Conservation (phyloP, 768 basidiomycete genomes). For the Saitozyma podzolica region DNA sequence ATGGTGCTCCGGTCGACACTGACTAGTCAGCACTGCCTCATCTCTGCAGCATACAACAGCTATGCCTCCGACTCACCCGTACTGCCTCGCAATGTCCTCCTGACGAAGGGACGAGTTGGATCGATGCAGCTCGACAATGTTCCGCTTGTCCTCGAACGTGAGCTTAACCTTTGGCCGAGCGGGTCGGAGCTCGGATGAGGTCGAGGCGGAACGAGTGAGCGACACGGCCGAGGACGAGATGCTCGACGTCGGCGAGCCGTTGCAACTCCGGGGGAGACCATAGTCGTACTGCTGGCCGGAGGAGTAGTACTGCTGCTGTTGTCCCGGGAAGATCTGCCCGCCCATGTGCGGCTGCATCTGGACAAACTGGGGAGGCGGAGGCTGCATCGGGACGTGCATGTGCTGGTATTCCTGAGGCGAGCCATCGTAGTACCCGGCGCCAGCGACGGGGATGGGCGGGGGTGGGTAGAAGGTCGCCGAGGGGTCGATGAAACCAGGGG, state of each 20-base stretch:
- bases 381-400: constrained; percentile 15
- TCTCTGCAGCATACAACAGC: no score
- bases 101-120: constrained; percentile 46
- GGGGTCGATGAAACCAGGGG: constrained; percentile 11
- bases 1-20: constrained; percentile 52
- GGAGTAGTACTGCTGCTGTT: constrained; percentile 6
- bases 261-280: constrained; percentile 30
- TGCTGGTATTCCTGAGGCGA: constrained; percentile 9
- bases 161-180: constrained; percentile 49
- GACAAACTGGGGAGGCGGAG: neutral
- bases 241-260: constrained; percentile 35
- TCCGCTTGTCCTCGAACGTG: constrained; percentile 49
- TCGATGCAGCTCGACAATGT: constrained; percentile 45
- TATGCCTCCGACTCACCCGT: constrained; percentile 29
- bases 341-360: neutral
- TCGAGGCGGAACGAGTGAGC: constrained; percentile 29
- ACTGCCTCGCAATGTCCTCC: constrained; percentile 50
- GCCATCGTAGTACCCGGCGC: constrained; percentile 5
- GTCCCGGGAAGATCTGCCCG: constrained; percentile 1
- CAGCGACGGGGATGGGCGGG: neutral
- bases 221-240: constrained; percentile 28
- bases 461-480: constrained; percentile 9
- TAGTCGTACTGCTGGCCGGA: constrained; percentile 8
- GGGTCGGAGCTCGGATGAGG: constrained; percentile 28
- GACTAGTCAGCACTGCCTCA: constrained; percentile 6